phyloP scores from a whole-genome alignment of 352 stramenopile genomes.

The Phytophthora kernoviae region DNA sequence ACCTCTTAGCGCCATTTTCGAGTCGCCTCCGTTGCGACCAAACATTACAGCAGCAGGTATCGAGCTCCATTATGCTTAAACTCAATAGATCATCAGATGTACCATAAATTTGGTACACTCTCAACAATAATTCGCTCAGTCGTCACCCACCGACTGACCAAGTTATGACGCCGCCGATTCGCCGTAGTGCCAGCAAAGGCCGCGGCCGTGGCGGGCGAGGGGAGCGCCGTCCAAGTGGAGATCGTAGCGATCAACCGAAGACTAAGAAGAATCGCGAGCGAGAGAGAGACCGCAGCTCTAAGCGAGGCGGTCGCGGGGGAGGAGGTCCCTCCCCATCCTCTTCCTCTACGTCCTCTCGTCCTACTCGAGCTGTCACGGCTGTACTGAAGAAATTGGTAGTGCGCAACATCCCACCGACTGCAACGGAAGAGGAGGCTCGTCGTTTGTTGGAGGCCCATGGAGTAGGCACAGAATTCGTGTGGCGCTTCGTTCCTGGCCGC shows the following conservation, averaged over 20 bases:
- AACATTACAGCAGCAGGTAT: conserved; percentile 25
- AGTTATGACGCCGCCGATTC: conserved; percentile 35
- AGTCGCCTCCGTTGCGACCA: conserved; percentile 13
- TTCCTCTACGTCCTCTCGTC: conserved; percentile 17
- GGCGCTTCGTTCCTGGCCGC: conserved; percentile 69
- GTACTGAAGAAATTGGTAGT: conserved; percentile 73
- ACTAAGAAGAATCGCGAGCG: conserved; percentile 33
- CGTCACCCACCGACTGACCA: conserved; percentile 5
- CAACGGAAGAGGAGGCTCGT: conserved; percentile 41
- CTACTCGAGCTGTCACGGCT: conserved; percentile 47
- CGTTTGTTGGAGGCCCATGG: conserved; percentile 45
- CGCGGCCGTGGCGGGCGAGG: conserved; percentile 28
- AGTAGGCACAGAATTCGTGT: conserved; percentile 46
- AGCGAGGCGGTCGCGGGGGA: conserved; percentile 30
- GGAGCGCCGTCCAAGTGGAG: conserved; percentile 12
- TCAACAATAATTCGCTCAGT: neutral
- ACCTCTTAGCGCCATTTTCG: conserved; percentile 33
- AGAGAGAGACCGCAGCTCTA: conserved; percentile 20
- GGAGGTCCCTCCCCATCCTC: conserved; percentile 11
- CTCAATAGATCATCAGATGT: neutral
- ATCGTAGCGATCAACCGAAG: conserved; percentile 7
- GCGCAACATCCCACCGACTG: conserved; percentile 63
- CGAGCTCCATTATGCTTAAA: conserved; percentile 5
- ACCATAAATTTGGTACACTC: neutral
- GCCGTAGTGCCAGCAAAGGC: conserved; percentile 31